Evolutionary conservation across 768 basidiomycete genomes (phyloP).

Genomic region (Leccinum longicurvipes): DNA sequence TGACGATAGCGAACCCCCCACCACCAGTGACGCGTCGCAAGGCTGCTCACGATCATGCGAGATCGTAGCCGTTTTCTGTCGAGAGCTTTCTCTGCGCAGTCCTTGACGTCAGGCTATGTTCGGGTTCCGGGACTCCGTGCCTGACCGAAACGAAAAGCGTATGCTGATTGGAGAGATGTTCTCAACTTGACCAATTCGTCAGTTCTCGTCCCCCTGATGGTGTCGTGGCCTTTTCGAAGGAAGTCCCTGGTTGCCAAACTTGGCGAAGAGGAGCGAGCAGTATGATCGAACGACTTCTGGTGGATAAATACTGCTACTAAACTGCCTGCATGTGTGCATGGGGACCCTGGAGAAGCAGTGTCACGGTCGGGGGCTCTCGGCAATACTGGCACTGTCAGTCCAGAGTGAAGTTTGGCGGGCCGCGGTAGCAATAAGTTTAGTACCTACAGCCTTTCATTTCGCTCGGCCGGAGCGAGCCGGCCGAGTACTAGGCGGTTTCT

Average conservation of each 20-base stretch:
- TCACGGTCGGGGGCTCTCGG: background rate
- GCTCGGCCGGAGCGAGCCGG: background rate
- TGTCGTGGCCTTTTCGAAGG: background rate
- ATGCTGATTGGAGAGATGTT: background rate
- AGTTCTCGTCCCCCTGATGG: background rate
- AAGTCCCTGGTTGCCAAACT: background rate
- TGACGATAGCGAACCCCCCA: slow-evolving; percentile 8
- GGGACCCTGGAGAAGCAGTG: background rate
- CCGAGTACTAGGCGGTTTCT: background rate
- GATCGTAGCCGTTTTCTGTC: slow-evolving; percentile 10
- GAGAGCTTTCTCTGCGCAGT: slow-evolving; percentile 18
- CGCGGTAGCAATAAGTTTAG: slow-evolving; percentile 11
- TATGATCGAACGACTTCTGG: background rate
- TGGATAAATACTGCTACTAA: background rate
- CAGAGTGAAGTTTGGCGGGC: background rate
- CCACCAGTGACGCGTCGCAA: background rate
- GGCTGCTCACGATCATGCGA: slow-evolving; percentile 2
- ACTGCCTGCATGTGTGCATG: background rate
- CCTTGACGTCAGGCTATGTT: slow-evolving; percentile 25
- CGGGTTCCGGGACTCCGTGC: background rate
- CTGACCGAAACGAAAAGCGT: background rate
- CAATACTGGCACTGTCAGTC: background rate
- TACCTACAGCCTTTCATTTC: background rate
- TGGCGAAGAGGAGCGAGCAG: background rate
- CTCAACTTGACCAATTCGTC: background rate